These are phyloP conservation scores for Penicillium fimorum DNA, from an alignment of 495 filamentous ascomycete species.

Conservation along the genomic window DNA sequence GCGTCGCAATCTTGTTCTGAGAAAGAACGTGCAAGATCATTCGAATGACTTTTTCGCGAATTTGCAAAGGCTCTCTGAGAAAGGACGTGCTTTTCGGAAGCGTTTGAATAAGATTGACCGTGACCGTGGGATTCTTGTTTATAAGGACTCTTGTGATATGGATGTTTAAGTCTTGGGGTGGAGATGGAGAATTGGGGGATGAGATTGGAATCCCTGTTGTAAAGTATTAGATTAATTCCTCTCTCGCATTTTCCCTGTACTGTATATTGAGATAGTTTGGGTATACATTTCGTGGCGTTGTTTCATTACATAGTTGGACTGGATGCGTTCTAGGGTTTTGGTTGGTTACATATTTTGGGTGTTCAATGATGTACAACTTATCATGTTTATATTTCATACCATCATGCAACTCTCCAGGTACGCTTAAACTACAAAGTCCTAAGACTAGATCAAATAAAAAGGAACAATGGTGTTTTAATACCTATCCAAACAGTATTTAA, in stretches of 20 bases:
- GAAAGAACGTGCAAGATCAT: background rate
- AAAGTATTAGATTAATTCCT: constrained; percentile 15
- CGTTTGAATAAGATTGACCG: constrained; percentile 49
- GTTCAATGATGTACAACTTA: background rate
- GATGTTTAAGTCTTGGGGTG: background rate
- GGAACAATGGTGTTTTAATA: background rate
- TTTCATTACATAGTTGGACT: background rate
- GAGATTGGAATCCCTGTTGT: constrained; percentile 8
- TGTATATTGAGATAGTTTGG: background rate
- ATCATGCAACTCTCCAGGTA: background rate
- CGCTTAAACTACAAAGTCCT: background rate
- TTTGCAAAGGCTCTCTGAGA: constrained; percentile 41
- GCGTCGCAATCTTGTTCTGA: constrained; percentile 19
- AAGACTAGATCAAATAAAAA: background rate
- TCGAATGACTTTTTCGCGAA: background rate
- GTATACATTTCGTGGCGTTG: background rate
- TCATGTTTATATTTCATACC: background rate
- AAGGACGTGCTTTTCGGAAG: constrained; percentile 50
- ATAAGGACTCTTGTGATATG: constrained; percentile 20
- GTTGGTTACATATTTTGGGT: too few relatives aligned
- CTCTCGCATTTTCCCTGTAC: background rate
- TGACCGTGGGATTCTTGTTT: constrained; percentile 30
- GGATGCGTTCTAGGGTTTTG: background rate
- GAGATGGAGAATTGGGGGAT: background rate
- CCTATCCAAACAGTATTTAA: background rate